These are phyloP conservation scores for Miscanthus lutarioriparius DNA, from an alignment of 176 grass and related monocot genomes.

Conservation along the genomic window DNA sequence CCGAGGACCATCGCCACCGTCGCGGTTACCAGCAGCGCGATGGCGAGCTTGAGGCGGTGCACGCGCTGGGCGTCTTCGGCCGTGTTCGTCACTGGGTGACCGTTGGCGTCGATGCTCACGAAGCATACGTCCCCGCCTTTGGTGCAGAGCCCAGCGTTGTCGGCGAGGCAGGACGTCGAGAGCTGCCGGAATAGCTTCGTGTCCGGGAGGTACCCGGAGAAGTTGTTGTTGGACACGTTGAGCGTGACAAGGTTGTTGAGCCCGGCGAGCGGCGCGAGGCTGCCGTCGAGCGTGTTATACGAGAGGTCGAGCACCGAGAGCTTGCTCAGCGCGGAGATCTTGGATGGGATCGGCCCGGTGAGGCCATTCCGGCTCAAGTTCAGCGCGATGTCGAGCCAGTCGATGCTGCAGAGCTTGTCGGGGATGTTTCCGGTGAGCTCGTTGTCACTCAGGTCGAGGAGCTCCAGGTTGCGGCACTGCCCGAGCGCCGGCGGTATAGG, in stretches of 20 bases:
- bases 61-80: conserved; percentile 53
- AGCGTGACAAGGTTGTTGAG: conserved; percentile 86
- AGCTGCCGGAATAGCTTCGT: conserved; percentile 96
- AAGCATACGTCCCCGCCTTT: conserved; percentile 91
- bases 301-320: conserved; percentile 83
- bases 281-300: conserved; percentile 67
- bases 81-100: conserved; percentile 29
- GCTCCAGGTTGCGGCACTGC: conserved; percentile 61
- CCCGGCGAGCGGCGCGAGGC: conserved; percentile 58
- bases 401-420: conserved; percentile 58
- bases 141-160: conserved; percentile 81
- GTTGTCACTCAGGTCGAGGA: conserved; percentile 85
- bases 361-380: conserved; percentile 81
- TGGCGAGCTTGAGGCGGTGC: conserved; percentile 73
- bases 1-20: conserved; percentile 91
- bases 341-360: conserved; percentile 54
- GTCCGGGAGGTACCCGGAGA: conserved; percentile 89
- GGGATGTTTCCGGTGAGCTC: conserved; percentile 63
- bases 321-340: conserved; percentile 66
- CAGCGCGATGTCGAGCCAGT: conserved; percentile 76
- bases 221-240: conserved; percentile 95
- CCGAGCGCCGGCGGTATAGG: conserved; percentile 67
- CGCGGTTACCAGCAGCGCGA: conserved; percentile 74
- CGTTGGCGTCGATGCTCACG: conserved; percentile 52
- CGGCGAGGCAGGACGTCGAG: conserved; percentile 61